Percentiles rank a stretch among this genome's conserved stretches.
Evolutionary conservation across 164 flowering plant species (phyloP).

Genomic region (Pachysandra terminalis): DNA sequence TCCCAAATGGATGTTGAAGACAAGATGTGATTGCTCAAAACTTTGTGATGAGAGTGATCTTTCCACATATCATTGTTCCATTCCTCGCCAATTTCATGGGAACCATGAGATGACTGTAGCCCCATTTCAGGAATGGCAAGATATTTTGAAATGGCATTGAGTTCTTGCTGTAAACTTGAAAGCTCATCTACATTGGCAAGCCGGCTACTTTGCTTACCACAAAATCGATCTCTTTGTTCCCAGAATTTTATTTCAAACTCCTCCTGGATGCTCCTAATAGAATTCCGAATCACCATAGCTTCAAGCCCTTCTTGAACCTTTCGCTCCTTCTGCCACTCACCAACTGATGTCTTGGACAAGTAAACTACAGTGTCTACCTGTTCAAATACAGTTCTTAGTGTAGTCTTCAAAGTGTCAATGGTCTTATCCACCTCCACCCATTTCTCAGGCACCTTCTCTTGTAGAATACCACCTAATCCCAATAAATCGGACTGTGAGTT

Average conservation of each 20-base stretch:
- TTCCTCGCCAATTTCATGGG: constrained; percentile 40
- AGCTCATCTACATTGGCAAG: constrained; percentile 42
- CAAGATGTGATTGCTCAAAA: constrained; percentile 25
- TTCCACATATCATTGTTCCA: constrained; percentile 23
- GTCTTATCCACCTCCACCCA: constrained; percentile 31
- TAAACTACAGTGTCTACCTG: constrained; percentile 23
- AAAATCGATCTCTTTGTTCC: constrained; percentile 29
- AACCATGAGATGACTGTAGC: constrained; percentile 42
- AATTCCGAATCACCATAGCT: constrained; percentile 41
- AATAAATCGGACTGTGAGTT: constrained; percentile 32
- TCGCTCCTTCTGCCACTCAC: constrained; percentile 29
- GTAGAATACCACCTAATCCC: constrained; percentile 35
- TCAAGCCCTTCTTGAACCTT: constrained; percentile 50
- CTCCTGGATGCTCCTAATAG: constrained; percentile 32
- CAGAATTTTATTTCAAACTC: constrained; percentile 37
- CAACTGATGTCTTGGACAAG: constrained; percentile 30
- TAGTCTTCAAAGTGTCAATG: constrained; percentile 28
- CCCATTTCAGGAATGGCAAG: constrained; percentile 43
- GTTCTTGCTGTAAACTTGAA: constrained; percentile 49
- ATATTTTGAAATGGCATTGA: constrained; percentile 46
- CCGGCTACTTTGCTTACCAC: constrained; percentile 24
- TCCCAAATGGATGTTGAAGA: constrained; percentile 28
- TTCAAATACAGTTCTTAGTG: constrained; percentile 26
- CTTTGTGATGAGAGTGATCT: constrained; percentile 43
- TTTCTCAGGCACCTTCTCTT: constrained; percentile 27